These are phyloP conservation scores for Coemansia erecta DNA, from an alignment of 192 early-diverging fungal species.

Conservation along the genomic window DNA sequence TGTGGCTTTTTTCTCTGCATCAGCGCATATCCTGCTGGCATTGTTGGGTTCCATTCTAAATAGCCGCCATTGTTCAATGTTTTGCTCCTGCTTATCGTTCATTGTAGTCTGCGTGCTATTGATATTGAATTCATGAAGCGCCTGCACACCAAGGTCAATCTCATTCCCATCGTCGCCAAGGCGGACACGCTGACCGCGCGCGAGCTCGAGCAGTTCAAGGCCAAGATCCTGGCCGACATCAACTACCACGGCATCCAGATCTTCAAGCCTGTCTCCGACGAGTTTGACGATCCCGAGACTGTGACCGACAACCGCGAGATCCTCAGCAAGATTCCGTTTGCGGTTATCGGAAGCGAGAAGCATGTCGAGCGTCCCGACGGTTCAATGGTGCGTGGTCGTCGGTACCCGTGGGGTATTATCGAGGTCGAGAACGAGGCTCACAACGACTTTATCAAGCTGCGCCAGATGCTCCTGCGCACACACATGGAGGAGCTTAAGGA, in stretches of 20 bases:
- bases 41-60: neutral
- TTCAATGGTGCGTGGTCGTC: conserved; percentile 80
- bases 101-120: conserved; percentile 71
- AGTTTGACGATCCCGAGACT: conserved; percentile 80
- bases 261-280: conserved; percentile 79
- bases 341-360: conserved; percentile 89
- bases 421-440: conserved; percentile 97
- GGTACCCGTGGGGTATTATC: conserved; percentile 93
- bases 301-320: conserved; percentile 83
- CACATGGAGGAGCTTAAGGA: conserved; percentile 99
- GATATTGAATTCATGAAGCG: conserved; percentile 97
- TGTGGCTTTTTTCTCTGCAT: neutral
- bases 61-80: neutral
- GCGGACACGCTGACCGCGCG: conserved; percentile 86
- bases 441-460: conserved; percentile 93
- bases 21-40: neutral
- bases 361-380: conserved; percentile 80
- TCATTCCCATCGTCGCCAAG: conserved; percentile 88
- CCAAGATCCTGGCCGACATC: conserved; percentile 80
- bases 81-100: conserved; percentile 1
- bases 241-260: conserved; percentile 81
- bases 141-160: conserved; percentile 83
- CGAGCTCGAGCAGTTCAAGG: conserved; percentile 81
- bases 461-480: conserved; percentile 88
- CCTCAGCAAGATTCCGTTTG: conserved; percentile 92